Conservation (phyloP, 1,284 basidiomycete genomes). For the Trichosporon coremiiforme region DNA sequence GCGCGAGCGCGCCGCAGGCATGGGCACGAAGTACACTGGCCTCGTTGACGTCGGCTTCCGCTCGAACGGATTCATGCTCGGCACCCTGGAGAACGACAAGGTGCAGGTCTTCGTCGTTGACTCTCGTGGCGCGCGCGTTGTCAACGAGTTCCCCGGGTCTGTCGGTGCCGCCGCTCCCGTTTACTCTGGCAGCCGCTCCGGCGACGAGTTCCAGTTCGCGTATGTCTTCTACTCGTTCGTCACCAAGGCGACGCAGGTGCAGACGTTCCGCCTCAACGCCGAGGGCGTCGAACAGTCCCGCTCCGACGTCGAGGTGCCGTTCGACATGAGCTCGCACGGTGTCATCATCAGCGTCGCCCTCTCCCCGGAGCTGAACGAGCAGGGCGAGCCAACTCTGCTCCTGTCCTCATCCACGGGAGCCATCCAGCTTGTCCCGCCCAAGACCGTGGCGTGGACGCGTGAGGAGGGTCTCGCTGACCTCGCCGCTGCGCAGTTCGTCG, state of each 20-base stretch:
- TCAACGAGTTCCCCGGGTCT: conserved; percentile 62
- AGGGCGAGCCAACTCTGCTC: conserved; percentile 47
- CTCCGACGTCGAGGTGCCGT: conserved; percentile 45
- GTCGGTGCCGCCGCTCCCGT: conserved; percentile 46
- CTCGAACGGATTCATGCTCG: conserved; percentile 53
- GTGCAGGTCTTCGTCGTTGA: conserved; percentile 62
- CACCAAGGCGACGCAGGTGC: conserved; percentile 13
- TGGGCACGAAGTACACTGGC: conserved; percentile 35
- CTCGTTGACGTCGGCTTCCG: conserved; percentile 49
- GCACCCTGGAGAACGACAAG: conserved; percentile 61
- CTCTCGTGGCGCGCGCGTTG: conserved; percentile 52
- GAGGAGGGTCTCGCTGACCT: conserved; percentile 79
- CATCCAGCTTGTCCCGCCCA: conserved; percentile 72
- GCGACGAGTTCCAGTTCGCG: conserved; percentile 57
- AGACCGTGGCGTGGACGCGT: conserved; percentile 70
- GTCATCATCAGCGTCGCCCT: conserved; percentile 58
- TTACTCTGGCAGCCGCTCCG: conserved; percentile 56
- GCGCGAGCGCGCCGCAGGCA: conserved; percentile 54
- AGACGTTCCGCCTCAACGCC: conserved; percentile 22
- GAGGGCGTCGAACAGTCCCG: conserved; percentile 23
- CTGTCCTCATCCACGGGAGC: conserved; percentile 76
- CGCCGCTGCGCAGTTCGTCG: conserved; percentile 69
- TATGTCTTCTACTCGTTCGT: conserved; percentile 72
- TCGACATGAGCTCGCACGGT: conserved; percentile 72
- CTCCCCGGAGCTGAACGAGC: conserved; percentile 27